Conservation (phyloP, 176 grass and related monocot genomes). For the Oryza rufipogon region DNA sequence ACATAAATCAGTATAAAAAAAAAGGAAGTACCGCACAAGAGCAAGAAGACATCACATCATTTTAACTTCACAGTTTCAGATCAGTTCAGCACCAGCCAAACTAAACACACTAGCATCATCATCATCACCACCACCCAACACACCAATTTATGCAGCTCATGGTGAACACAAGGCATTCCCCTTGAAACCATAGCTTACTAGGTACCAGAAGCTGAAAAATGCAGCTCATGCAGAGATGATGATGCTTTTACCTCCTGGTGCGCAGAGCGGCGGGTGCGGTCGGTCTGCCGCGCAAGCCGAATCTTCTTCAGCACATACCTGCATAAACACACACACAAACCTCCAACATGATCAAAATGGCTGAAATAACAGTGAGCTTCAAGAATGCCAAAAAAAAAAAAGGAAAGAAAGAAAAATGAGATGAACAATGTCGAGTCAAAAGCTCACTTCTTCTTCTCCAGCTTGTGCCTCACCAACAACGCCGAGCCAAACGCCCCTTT, state of each 20-base stretch:
- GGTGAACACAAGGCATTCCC: neutral
- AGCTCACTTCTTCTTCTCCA: slow-evolving; percentile 93
- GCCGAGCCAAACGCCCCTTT: slow-evolving; percentile 97
- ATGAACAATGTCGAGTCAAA: neutral
- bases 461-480: slow-evolving; percentile 88
- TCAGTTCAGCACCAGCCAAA: slow-evolving; percentile 21
- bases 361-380: slow-evolving; percentile 20
- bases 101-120: slow-evolving; percentile 20
- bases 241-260: slow-evolving; percentile 78
- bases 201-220: slow-evolving; percentile 4
- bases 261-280: slow-evolving; percentile 83
- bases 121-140: neutral
- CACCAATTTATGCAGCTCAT: neutral
- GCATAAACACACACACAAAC: neutral
- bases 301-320: slow-evolving; percentile 99
- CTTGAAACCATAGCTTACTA: slow-evolving; percentile 4
- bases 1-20: slow-evolving; percentile 12
- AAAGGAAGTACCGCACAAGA: slow-evolving; percentile 18
- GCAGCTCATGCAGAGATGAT: slow-evolving; percentile 27
- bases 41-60: neutral
- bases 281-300: slow-evolving; percentile 78
- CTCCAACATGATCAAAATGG: slow-evolving; percentile 22
- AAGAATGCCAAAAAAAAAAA: slow-evolving; percentile 1
- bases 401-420: neutral
- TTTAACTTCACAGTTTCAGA: neutral